Evolutionary conservation across 805 yeast genomes (phyloP).

Genomic region (Vanderwaltozyma verrucispora): DNA sequence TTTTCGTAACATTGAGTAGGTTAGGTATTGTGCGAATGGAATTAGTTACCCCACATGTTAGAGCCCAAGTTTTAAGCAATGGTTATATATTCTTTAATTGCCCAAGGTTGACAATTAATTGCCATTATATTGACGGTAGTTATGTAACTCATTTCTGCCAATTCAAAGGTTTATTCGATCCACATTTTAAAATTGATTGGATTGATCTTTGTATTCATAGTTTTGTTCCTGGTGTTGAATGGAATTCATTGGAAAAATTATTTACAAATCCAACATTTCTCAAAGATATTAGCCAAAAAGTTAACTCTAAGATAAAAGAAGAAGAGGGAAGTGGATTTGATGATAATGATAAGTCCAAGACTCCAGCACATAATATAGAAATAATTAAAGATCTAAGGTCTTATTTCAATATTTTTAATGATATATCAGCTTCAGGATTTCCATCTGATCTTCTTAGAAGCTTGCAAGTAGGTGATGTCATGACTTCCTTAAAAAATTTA

Average conservation of each 20-base stretch:
- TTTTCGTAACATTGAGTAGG: conserved; percentile 41
- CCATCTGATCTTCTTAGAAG: conserved; percentile 57
- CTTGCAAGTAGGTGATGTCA: conserved; percentile 67
- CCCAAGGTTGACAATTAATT: conserved; percentile 37
- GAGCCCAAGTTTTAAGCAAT: conserved; percentile 43
- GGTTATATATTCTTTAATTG: conserved; percentile 47
- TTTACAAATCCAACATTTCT: conserved; percentile 23
- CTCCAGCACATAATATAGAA: conserved; percentile 7
- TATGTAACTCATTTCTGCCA: conserved; percentile 52
- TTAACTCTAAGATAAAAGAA: conserved; percentile 6
- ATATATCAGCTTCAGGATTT: conserved; percentile 49
- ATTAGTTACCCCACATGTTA: conserved; percentile 37
- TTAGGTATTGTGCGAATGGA: conserved; percentile 45
- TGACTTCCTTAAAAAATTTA: conserved; percentile 59
- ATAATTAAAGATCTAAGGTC: conserved; percentile 27
- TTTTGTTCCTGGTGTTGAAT: conserved; percentile 36
- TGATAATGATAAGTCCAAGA: conserved; percentile 1
- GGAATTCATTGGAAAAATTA: conserved; percentile 36
- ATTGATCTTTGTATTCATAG: conserved; percentile 47
- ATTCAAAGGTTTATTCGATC: conserved; percentile 50
- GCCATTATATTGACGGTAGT: conserved; percentile 61
- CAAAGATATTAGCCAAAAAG: conserved; percentile 8
- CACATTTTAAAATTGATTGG: conserved; percentile 60
- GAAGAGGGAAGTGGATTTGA: conserved; percentile 1
- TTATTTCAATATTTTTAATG: conserved; percentile 36